Evolutionary conservation across 1,139 yeast genomes (phyloP), one percentile per base, ranked within the genome.

Genomic region (Blastobotrys raffinosifermentans): DNA sequence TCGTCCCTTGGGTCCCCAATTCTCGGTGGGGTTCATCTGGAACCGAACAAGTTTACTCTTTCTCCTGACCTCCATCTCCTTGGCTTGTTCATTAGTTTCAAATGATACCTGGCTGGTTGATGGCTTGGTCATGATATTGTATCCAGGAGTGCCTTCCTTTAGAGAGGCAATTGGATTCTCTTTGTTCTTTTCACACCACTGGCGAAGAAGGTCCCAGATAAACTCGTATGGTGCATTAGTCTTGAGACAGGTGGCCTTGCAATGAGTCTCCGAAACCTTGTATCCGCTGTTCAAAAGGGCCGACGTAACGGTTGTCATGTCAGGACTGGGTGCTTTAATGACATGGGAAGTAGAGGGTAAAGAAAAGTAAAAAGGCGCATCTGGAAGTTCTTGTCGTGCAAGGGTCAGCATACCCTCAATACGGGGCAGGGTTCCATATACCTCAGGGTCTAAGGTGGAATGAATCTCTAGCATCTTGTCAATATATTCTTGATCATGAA

Each of bases 1-100:
- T 32, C 51, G 51, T 1, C 94, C 77, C 64, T 83, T 85, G 26
- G 96, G 98, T 0, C 98, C 98, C 98, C 98, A 91, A 57, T 84
- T 80, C 60, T 82, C 85, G 2, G 85, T 74, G 9, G 98, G 98
- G 57, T 89, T 89, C 54, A 80, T 87, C 59, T 87, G 98, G 61
- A 72, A 89, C 49, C 96, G 71, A 13, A 86, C 86, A 57, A 89
- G 75, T 61, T 86, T 86, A 44, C 85, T 69, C 48, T 75, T 80
- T 50, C 96, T 71, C 41, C 85, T 66, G 40, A 64, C 67, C 46
- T 77, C 77, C 43, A 66, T 69, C 23, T 66, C 70, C 49, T 80
- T 72, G 30, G 73, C 72, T 23, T 72, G 77, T 46, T 76, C 51
- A 33, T 84, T 40, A 66, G 65, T 19, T 71, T 50, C 49, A 46